phyloP scores from a whole-genome alignment of 176 grass and related monocot genomes.

The Zea mays region Zm-B73-REFERENCE-NAM-5.0 NC_050100.1:309501-310000 shows the following conservation, averaged over 20 bases:
- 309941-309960: conserved; percentile 47
- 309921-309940: conserved; percentile 31
- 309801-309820: conserved; percentile 38
- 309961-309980: conserved; percentile 28
- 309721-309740: conserved; percentile 69
- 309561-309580: conserved; percentile 66
- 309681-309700: conserved; percentile 56
- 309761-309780: conserved; percentile 49
- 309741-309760: conserved; percentile 54
- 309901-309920: conserved; percentile 37
- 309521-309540: conserved; percentile 93
- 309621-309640: conserved; percentile 76
- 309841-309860: conserved; percentile 28
- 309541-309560: conserved; percentile 65
- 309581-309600: conserved; percentile 44
- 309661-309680: conserved; percentile 44
- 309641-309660: conserved; percentile 76
- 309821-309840: conserved; percentile 3
- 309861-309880: conserved; percentile 14
- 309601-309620: conserved; percentile 61
- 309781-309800: conserved; percentile 33
- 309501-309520: conserved; percentile 46
- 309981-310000: conserved; percentile 45
- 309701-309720: conserved; percentile 56
- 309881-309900: conserved; percentile 40